Conservation (phyloP, 2,329 filamentous ascomycete genomes). For the Exophiala aquamarina region DNA sequence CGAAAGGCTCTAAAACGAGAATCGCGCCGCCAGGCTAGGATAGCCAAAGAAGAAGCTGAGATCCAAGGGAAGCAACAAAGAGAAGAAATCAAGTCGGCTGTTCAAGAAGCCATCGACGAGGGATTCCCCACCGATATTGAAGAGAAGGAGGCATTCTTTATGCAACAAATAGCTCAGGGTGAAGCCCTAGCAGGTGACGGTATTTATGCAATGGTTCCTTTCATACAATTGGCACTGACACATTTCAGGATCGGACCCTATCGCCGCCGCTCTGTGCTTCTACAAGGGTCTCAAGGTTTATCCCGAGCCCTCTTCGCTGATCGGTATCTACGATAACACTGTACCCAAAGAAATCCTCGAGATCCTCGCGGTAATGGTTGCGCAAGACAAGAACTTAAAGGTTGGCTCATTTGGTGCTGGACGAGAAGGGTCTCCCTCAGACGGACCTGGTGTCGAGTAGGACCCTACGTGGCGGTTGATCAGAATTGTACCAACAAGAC, state of each 20-base stretch:
- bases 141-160: slow-evolving; percentile 94
- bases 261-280: slow-evolving; percentile 91
- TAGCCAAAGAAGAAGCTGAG: slow-evolving; percentile 49
- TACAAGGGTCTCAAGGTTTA: slow-evolving; percentile 99
- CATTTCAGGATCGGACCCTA: slow-evolving; percentile 40
- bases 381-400: slow-evolving; percentile 74
- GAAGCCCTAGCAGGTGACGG: slow-evolving; percentile 81
- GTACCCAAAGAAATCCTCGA: slow-evolving; percentile 96
- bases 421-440: slow-evolving; percentile 23
- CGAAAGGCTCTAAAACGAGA: slow-evolving; percentile 56
- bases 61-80: slow-evolving; percentile 48
- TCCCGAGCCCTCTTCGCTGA: slow-evolving; percentile 86
- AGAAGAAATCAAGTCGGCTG: slow-evolving; percentile 70
- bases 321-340: slow-evolving; percentile 97
- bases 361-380: slow-evolving; percentile 97
- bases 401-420: slow-evolving; percentile 45
- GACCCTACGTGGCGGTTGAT: too few relatives aligned
- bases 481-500: slow-evolving; percentile 17
- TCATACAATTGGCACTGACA: slow-evolving; percentile 17
- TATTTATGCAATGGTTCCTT: slow-evolving; percentile 45
- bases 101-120: slow-evolving; percentile 82
- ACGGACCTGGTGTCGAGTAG: slow-evolving; percentile 28
- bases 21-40: slow-evolving; percentile 47
- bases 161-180: slow-evolving; percentile 88
- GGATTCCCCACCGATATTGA: slow-evolving; percentile 89